Base-by-base conservation (phyloP, 257 asterid species). In the Solanum sejunctum region DNA sequence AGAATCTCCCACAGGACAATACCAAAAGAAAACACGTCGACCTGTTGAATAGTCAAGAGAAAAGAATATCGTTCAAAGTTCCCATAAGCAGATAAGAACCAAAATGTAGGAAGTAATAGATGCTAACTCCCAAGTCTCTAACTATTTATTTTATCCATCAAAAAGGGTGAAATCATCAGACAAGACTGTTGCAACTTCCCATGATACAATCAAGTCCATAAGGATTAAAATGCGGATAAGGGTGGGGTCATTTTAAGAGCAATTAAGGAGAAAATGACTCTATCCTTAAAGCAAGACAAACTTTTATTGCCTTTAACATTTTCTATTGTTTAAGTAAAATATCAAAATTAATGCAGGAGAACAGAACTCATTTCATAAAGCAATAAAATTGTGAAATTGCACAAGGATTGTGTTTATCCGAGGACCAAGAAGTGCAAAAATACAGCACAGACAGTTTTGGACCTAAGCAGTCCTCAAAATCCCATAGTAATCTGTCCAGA, bases 1-100 rank as follows among this genome's bases (percentile, higher is more conserved):
- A 95, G 99, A 84, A 95, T 95, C 99, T 94, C 99, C 99, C 99
- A 95, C 91, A 95, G 85, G 82, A 95, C 97, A 88, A 95, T 93
- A 58, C 99, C 99, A 86, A 95, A 95, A 85, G 99, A 95, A 87
- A 95, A 95, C 71, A 93, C 99, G 85, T 95, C 99, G 69, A 95
- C 99, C 99, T 95, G 94, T 80, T 70, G 80, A 45, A 66, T 49
- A 70, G 84, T 72, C 60, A 86, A 55, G 86, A 79, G 72, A 64
- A 60, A 80, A 32, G 47, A 81, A 28, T 60, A 61, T 71, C 11
- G 10, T 21, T 63, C 81, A 80, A 57, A 54, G 55, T 41, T 79
- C 28, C 20, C 47, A 43, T 79, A 64, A 28, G 54, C 45, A 66
- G 67, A 49, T 8, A 67, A 32, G 43, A 20, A 85, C 45, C 32